These are phyloP conservation scores for Termitomyces sp. DNA, from an alignment of 768 basidiomycete species.

Conservation along the genomic window DNA sequence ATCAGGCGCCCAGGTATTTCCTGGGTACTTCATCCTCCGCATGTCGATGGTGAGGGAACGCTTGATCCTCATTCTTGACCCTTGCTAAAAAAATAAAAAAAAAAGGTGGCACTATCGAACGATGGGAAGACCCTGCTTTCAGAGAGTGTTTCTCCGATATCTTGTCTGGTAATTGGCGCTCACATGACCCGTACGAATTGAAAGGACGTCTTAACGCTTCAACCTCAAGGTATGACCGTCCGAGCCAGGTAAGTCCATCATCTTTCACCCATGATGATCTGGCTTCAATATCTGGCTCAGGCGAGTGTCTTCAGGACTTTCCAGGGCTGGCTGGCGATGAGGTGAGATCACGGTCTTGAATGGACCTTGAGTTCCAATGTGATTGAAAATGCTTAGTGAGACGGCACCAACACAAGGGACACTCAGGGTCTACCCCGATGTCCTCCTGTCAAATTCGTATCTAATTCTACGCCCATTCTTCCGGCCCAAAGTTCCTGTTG, in stretches of 20 bases:
- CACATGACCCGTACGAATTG: slow-evolving; percentile 67
- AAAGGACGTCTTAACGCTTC: slow-evolving; percentile 56
- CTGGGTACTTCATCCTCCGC: slow-evolving; percentile 49
- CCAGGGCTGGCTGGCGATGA: slow-evolving; percentile 78
- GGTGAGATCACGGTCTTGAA: slow-evolving; percentile 30
- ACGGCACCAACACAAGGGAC: slow-evolving; percentile 71
- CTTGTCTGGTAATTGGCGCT: slow-evolving; percentile 56
- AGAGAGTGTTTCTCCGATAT: slow-evolving; percentile 61
- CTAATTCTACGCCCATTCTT: slow-evolving; percentile 78
- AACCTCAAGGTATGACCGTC: slow-evolving; percentile 59
- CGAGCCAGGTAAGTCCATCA: slow-evolving; percentile 37
- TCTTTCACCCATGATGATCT: not conserved
- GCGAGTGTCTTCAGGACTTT: slow-evolving; percentile 58
- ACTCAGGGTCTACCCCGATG: slow-evolving; percentile 63
- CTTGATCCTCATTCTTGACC: not conserved
- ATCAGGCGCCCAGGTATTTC: slow-evolving; percentile 63
- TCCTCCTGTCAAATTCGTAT: slow-evolving; percentile 67
- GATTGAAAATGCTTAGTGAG: slow-evolving; percentile 34
- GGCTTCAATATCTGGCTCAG: slow-evolving; percentile 18
- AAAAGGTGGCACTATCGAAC: slow-evolving; percentile 69
- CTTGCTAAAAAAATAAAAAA: slow-evolving; percentile 3
- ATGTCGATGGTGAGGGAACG: slow-evolving; percentile 37
- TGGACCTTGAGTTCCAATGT: not conserved
- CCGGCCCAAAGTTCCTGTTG: slow-evolving; percentile 39
- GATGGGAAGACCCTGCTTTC: slow-evolving; percentile 66